These are phyloP conservation scores for Boletus patriciae DNA, from an alignment of 768 basidiomycete species.

Conservation along the genomic window DNA sequence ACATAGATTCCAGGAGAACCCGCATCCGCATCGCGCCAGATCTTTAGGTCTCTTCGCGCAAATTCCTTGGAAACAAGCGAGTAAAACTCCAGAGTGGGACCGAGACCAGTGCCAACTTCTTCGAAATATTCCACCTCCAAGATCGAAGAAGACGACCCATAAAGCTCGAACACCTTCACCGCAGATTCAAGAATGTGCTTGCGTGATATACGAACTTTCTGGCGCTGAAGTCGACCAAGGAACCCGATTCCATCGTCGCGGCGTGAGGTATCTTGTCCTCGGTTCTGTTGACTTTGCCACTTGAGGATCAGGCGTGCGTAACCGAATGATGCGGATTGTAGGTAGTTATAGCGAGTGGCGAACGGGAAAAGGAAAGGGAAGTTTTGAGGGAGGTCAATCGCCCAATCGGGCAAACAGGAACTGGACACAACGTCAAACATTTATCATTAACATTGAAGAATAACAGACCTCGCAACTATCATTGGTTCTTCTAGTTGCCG, in stretches of 20 bases:
- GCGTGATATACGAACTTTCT: slow-evolving; percentile 95
- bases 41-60: slow-evolving; percentile 79
- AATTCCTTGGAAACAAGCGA: slow-evolving; percentile 97
- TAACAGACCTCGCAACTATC: slow-evolving; percentile 90
- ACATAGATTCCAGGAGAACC: slow-evolving; percentile 67
- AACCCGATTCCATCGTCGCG: slow-evolving; percentile 91
- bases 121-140: slow-evolving; percentile 99
- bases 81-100: slow-evolving; percentile 98
- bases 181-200: slow-evolving; percentile 95
- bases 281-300: slow-evolving; percentile 87
- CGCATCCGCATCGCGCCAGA: slow-evolving; percentile 88
- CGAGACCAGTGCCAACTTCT: slow-evolving; percentile 96
- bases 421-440: slow-evolving; percentile 40
- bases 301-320: slow-evolving; percentile 94
- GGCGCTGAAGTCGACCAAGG: slow-evolving; percentile 87
- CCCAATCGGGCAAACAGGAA: slow-evolving; percentile 97
- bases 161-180: slow-evolving; percentile 94
- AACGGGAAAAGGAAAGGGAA: slow-evolving; percentile 99
- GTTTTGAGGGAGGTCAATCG: slow-evolving; percentile 89
- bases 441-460: background rate
- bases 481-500: slow-evolving; percentile 97
- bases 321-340: slow-evolving; percentile 97
- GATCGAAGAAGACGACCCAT: slow-evolving; percentile 90
- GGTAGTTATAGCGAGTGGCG: slow-evolving; percentile 93
- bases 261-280: slow-evolving; percentile 74